Evolutionary conservation across 2,329 filamentous ascomycete species (phyloP), one percentile per base, ranked within the genome.

Genomic region (Clonostachys sp.): DNA sequence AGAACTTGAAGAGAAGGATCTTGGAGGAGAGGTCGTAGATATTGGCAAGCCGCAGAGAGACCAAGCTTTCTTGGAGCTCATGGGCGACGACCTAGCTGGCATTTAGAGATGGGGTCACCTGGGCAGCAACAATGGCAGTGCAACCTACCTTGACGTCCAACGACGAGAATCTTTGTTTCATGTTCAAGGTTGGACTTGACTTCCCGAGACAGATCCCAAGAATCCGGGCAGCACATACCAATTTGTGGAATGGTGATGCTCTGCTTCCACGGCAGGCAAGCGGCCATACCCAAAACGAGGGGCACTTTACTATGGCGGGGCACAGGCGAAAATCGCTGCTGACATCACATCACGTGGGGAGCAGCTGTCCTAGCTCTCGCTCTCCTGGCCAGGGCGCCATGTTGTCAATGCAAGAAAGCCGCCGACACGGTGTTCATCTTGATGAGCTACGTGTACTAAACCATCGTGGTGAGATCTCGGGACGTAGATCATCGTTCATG

Each of bases 21-120:
- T 92, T 91, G 54, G 91, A 91, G 52, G 90, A 95, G 50, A 99
- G 82, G 66, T 99, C 94, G 72, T 99, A 97, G 64, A 96, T 86
- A 63, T 99, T 99, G 52, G 89, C 83, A 45, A 97, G 80, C 53
- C 94, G 88, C 52, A 97, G 77, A 50, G 83, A 82, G 49, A 86
- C 81, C 46, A 99, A 78, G 54, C 78, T 81, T 53, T 80, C 74
- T 50, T 90, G 86, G 52, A 99, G 87, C 78, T 99, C 94, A 65
- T 95, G 89, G 48, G 91, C 87, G 62, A 97, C 95, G 68, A 95
- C 90, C 89, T 95, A 61, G 45, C 17, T 17, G 34, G 24, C 17
- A 10, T 12, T 48, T 12, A 48, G 46, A 17, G 20, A 20, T 8
- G 13, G n/a, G 41, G 7, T 8, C 41, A 30, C 13, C 41, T n/a